Evolutionary conservation across 441 rosid species (phyloP).

Genomic region (Metrosideros polymorpha): DNA sequence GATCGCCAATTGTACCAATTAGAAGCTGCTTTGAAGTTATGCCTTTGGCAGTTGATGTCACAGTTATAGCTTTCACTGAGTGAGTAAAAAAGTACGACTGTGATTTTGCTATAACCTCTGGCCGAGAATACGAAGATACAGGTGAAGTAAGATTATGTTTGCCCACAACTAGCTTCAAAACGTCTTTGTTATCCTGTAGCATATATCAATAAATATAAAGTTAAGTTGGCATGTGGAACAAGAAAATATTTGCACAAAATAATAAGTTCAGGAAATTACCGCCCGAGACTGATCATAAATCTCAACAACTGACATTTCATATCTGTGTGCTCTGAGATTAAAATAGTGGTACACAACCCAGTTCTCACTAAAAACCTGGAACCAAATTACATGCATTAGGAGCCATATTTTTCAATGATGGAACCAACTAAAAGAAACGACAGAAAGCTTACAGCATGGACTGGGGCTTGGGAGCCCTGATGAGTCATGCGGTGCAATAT

Average conservation of each 20-base stretch:
- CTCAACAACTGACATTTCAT: constrained; percentile 93
- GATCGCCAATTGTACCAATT: constrained; percentile 87
- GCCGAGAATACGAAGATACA: constrained; percentile 72
- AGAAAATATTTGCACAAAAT: not conserved
- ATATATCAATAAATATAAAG: constrained; percentile 9
- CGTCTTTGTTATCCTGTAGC: constrained; percentile 91
- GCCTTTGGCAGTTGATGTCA: constrained; percentile 95
- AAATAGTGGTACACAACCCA: constrained; percentile 99
- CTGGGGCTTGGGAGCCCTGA: constrained; percentile 95
- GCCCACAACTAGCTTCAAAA: constrained; percentile 85
- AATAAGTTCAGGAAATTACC: constrained; percentile 39
- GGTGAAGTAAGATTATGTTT: constrained; percentile 96
- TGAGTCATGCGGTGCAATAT: constrained; percentile 88
- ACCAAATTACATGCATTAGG: constrained; percentile 10
- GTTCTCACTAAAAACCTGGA: constrained; percentile 94
- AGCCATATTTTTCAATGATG: not conserved
- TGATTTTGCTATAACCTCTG: constrained; percentile 74
- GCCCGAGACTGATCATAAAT: constrained; percentile 97
- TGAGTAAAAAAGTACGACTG: constrained; percentile 95
- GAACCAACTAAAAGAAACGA: not conserved
- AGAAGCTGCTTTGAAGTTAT: constrained; percentile 98
- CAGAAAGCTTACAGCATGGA: constrained; percentile 63
- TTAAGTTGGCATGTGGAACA: not conserved
- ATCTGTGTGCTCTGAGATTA: constrained; percentile 95
- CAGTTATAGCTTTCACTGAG: constrained; percentile 78